These are phyloP conservation scores for Inga laurina DNA, from an alignment of 306 rosid species.

Conservation along the genomic window DNA sequence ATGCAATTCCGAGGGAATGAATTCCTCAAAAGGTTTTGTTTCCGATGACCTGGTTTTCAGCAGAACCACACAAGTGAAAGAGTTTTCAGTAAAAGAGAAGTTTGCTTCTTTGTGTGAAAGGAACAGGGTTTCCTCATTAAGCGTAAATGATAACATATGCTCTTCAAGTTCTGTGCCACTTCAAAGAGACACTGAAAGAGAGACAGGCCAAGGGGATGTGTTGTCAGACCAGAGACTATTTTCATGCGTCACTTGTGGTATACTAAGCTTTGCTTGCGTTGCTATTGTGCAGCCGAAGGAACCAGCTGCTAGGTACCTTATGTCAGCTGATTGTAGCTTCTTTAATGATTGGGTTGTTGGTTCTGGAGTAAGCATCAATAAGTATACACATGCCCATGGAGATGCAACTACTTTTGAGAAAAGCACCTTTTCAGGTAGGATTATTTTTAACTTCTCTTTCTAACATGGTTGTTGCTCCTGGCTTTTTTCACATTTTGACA, in stretches of 20 bases:
- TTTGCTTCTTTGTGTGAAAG: constrained; percentile 53
- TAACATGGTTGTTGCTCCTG: constrained; percentile 16
- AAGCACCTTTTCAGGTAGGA: constrained; percentile 57
- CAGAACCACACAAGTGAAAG: constrained; percentile 51
- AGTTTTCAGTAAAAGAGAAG: constrained; percentile 58
- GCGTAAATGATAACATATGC: constrained; percentile 39
- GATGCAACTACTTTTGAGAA: constrained; percentile 45
- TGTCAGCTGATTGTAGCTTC: constrained; percentile 92
- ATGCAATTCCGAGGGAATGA: constrained; percentile 55
- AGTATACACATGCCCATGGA: constrained; percentile 36
- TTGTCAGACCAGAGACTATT: constrained; percentile 86
- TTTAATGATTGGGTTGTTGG: constrained; percentile 82
- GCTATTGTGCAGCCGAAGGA: constrained; percentile 92
- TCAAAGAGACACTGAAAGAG: constrained; percentile 43
- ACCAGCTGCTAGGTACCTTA: constrained; percentile 81
- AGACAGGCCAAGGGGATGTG: constrained; percentile 54
- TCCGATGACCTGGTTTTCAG: constrained; percentile 66
- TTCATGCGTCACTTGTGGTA: constrained; percentile 97
- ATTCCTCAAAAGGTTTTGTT: constrained; percentile 59
- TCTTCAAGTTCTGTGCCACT: constrained; percentile 52
- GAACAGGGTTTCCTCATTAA: constrained; percentile 47
- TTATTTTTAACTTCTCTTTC: constrained; percentile 18
- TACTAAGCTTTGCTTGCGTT: constrained; percentile 89
- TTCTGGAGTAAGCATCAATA: constrained; percentile 59
- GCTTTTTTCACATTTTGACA: constrained; percentile 26